These are phyloP conservation scores for Kuraishia borneana DNA, from an alignment of 805 yeast species.

Conservation along the genomic window DNA sequence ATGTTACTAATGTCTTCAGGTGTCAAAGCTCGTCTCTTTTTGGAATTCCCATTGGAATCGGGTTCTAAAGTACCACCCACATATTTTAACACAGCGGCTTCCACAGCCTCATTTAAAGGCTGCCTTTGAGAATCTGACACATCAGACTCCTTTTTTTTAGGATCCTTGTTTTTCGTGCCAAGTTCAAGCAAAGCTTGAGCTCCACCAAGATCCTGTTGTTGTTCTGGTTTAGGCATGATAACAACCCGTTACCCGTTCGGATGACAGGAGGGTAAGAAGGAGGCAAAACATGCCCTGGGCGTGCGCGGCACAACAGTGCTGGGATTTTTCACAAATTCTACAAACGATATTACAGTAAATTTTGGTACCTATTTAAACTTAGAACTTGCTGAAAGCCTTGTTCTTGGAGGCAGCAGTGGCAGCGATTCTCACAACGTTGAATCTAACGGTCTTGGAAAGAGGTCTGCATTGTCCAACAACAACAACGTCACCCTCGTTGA, in stretches of 20 bases:
- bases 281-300: background rate
- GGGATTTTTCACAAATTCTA: too few species aligned
- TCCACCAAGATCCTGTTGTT: slow-evolving; percentile 15
- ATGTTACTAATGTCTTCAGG: slow-evolving; percentile 33
- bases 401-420: slow-evolving; percentile 69
- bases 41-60: background rate
- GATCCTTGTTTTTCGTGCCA: slow-evolving; percentile 7
- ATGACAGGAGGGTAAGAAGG: background rate
- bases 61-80: slow-evolving; percentile 52
- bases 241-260: background rate
- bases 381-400: slow-evolving; percentile 96
- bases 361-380: slow-evolving; percentile 23
- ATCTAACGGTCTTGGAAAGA: slow-evolving; percentile 98
- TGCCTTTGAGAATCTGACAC: background rate
- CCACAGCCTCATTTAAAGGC: slow-evolving; percentile 38
- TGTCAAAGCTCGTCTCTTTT: slow-evolving; percentile 18
- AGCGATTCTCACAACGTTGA: slow-evolving; percentile 96
- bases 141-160: background rate
- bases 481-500: slow-evolving; percentile 95
- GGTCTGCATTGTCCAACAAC: slow-evolving; percentile 99
- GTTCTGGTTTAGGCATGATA: slow-evolving; percentile 2
- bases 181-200: slow-evolving; percentile 17
- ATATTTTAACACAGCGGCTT: slow-evolving; percentile 66
- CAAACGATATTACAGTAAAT: too few species aligned
- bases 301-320: background rate